These are phyloP conservation scores for Dothistroma pini DNA, from an alignment of 2,329 filamentous ascomycete species.

Conservation along the genomic window DNA sequence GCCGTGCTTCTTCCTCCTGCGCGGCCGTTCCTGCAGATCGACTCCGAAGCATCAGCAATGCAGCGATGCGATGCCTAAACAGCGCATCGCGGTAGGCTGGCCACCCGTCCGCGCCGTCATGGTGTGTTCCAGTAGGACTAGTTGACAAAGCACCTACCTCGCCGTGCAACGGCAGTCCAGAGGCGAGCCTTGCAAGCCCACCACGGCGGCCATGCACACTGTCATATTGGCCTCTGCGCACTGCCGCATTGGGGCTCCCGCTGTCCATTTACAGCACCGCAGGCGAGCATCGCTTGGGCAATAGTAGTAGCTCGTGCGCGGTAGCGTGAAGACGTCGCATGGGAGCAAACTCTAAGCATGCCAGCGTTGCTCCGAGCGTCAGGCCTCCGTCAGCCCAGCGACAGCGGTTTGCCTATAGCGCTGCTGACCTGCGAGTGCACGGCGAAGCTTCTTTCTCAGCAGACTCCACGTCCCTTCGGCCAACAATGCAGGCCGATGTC, in stretches of 20 bases:
- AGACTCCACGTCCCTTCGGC: conserved; percentile 8
- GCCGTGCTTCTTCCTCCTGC: background rate
- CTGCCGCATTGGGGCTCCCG: conserved; percentile 7
- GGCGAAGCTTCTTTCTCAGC: conserved; percentile 12
- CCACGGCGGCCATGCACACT: conserved; percentile 1
- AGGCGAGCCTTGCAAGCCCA: no score
- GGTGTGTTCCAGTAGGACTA: background rate
- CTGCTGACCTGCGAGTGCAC: conserved; percentile 13
- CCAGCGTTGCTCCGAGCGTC: conserved; percentile 1
- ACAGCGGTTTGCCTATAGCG: conserved; percentile 1
- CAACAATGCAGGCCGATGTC: conserved; percentile 16
- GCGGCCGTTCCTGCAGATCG: conserved; percentile 15
- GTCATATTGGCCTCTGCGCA: background rate
- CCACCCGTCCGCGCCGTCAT: background rate
- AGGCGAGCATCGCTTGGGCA: conserved; percentile 9
- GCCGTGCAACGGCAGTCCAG: background rate
- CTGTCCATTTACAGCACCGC: background rate
- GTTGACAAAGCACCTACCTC: background rate
- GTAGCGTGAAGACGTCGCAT: conserved; percentile 17
- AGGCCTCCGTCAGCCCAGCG: conserved; percentile 5
- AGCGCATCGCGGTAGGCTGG: background rate
- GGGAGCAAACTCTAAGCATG: conserved; percentile 16
- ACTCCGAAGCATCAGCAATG: conserved; percentile 7
- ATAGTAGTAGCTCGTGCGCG: background rate
- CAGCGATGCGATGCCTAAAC: conserved; percentile 6